Base-by-base conservation (phyloP, 2,329 filamentous ascomycete genomes). In the Diaporthe helianthi region DNA sequence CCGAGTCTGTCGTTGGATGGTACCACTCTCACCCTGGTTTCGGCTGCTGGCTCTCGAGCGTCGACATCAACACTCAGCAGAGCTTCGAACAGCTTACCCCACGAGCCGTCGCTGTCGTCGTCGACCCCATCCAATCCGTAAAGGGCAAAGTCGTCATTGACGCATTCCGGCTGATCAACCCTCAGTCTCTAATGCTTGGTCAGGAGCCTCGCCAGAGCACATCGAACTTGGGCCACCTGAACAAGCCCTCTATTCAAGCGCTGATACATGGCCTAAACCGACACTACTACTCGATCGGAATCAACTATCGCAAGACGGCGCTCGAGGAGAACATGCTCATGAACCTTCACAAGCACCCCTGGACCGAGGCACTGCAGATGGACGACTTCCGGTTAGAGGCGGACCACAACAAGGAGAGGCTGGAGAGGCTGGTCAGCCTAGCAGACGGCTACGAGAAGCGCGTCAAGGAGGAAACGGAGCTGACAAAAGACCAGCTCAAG, bases 131-230 rank as follows among this genome's bases (percentile, higher is more conserved):
- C 77, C 96, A 99, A 82, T 98, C 96, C 71, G 96, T 99, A 79
- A 99, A 99, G 85, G 96, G 96, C 82, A 99, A 99, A 82, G 96
- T 99, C 76, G 96, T 99, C 76, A 99, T 99, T 75, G 96, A 99
- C 79, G 96, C 96, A 68, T 99, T 99, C 89, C 93, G 96, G 74
- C 89, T 98, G 68, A 99, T 99, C 83, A 97, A 97, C 84, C 94
- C 96, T 17, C 96, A 99, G 83, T 94, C 94, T 17, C 87, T 99
- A 73, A 97, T 99, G 90, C 93, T 98, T 81, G 96, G 96, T 3
- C 96, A 99, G 80, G 96, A 99, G 80, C 96, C 96, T 13, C 92
- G 96, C 69, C 96, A 99, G 82, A 98, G 94, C 76, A 99, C 96
- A 47, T 98, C 94, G 74, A 99, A 99, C 84, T 83, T 99, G 78